phyloP scores from a whole-genome alignment of 2,329 filamentous ascomycete genomes.

The Colletotrichum tanaceti region DNA sequence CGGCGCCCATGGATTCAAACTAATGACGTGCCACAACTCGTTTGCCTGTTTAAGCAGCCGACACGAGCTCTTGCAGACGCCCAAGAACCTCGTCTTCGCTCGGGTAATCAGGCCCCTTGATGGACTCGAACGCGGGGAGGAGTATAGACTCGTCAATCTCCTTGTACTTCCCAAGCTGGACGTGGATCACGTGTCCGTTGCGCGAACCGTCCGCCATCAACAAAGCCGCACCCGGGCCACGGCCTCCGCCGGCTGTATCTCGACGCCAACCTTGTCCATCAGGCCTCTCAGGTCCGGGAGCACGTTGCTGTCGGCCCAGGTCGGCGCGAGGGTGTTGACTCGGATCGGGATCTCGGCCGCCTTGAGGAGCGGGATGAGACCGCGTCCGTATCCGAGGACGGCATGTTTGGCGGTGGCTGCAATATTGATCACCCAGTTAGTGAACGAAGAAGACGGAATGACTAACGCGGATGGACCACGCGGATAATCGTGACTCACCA shows the following conservation, averaged over 20 bases:
- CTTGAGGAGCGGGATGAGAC: conserved; percentile 54
- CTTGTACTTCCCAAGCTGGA: conserved; percentile 58
- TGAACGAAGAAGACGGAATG: neutral
- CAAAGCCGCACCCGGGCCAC: conserved; percentile 62
- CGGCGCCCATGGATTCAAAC: no score
- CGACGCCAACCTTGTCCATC: conserved; percentile 53
- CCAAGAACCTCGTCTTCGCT: conserved; percentile 52
- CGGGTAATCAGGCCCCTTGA: conserved; percentile 49
- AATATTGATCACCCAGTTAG: conserved; percentile 1
- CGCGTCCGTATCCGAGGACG: conserved; percentile 64
- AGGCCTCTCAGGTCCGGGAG: conserved; percentile 53
- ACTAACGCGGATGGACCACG: no score
- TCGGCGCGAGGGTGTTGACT: conserved; percentile 57
- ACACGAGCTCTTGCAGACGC: conserved; percentile 31
- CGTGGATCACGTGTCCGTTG: conserved; percentile 65
- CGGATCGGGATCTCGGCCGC: conserved; percentile 59
- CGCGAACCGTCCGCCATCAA: conserved; percentile 61
- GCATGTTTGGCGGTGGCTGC: conserved; percentile 65
- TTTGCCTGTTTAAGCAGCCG: neutral
- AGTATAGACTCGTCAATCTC: conserved; percentile 64
- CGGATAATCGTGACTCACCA: conserved; percentile 46
- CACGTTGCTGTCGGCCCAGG: conserved; percentile 50
- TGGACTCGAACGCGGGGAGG: conserved; percentile 48
- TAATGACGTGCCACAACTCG: neutral
- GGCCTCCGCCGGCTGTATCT: conserved; percentile 57